phyloP scores from a whole-genome alignment of 805 yeast genomes.

The Blastobotrys americana region DNA sequence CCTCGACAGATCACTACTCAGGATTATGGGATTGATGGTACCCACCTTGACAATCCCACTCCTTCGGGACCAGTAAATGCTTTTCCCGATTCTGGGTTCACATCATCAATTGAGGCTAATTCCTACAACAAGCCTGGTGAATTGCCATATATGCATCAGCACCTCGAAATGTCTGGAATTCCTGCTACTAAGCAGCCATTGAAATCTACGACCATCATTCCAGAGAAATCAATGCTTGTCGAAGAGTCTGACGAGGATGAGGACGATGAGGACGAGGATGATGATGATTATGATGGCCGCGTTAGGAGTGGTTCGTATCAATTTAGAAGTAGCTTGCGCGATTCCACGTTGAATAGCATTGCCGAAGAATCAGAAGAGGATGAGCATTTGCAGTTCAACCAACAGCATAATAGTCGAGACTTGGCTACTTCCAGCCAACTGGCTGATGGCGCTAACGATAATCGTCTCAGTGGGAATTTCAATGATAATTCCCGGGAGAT shows the following conservation, averaged over 20 bases:
- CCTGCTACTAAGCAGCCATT: slow-evolving; percentile 23
- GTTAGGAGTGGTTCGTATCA: not conserved
- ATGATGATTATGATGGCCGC: slow-evolving; percentile 6
- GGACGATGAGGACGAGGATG: slow-evolving; percentile 31
- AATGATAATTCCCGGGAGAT: slow-evolving; percentile 5
- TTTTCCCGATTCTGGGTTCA: not conserved
- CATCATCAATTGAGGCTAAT: not conserved
- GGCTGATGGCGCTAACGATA: not conserved
- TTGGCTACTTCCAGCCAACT: not conserved
- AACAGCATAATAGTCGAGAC: not conserved
- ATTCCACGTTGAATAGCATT: slow-evolving; percentile 5
- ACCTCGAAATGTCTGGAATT: not conserved
- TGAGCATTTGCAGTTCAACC: not conserved
- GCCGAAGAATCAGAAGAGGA: slow-evolving; percentile 8
- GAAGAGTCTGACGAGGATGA: slow-evolving; percentile 87
- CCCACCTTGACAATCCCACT: not conserved
- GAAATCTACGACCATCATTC: slow-evolving; percentile 62
- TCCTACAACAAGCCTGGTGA: not conserved
- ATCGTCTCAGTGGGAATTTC: not conserved
- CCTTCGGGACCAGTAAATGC: not conserved
- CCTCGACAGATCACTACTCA: not conserved
- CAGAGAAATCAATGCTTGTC: slow-evolving; percentile 73
- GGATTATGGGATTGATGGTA: not conserved
- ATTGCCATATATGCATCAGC: not conserved
- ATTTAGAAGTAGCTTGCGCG: not conserved